Conservation (phyloP, 345 rosid genomes). For the Murraya koenigii region DNA sequence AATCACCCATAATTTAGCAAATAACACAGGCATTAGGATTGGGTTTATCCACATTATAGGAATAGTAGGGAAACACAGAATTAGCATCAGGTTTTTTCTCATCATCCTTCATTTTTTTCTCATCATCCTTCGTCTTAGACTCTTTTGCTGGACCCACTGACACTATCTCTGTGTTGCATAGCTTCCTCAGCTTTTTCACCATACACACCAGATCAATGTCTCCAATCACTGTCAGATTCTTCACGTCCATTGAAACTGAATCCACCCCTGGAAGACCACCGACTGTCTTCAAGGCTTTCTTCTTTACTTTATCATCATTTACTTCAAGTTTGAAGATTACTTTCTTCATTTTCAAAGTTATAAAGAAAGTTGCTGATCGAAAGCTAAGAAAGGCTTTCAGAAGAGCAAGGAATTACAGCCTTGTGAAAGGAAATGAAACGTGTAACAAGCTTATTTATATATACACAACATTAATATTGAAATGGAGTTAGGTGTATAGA, state of each 20-base stretch:
- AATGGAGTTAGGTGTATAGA: neutral
- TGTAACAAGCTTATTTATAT: neutral
- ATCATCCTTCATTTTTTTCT: conserved; percentile 28
- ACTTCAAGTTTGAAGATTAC: conserved; percentile 45
- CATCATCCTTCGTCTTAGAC: conserved; percentile 51
- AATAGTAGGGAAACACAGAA: no score
- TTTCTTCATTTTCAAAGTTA: conserved; percentile 27
- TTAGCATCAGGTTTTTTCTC: no score
- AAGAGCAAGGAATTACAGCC: neutral
- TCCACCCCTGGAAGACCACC: conserved; percentile 50
- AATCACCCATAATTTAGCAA: conserved; percentile 18
- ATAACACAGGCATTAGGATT: conserved; percentile 42
- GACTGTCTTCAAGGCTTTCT: conserved; percentile 49
- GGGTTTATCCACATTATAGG: no score
- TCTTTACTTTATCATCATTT: conserved; percentile 35
- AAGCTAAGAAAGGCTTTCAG: neutral
- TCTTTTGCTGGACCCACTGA: conserved; percentile 59
- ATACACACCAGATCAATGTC: conserved; percentile 42
- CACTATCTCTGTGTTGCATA: conserved; percentile 40
- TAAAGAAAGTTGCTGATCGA: neutral
- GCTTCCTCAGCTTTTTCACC: conserved; percentile 48
- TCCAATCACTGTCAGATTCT: conserved; percentile 56
- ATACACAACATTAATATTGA: neutral
- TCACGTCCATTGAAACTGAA: conserved; percentile 44
- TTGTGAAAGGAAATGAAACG: neutral